Evolutionary conservation across 495 filamentous ascomycete genomes (phyloP).

Genomic region (Hypoxylon rickii): DNA sequence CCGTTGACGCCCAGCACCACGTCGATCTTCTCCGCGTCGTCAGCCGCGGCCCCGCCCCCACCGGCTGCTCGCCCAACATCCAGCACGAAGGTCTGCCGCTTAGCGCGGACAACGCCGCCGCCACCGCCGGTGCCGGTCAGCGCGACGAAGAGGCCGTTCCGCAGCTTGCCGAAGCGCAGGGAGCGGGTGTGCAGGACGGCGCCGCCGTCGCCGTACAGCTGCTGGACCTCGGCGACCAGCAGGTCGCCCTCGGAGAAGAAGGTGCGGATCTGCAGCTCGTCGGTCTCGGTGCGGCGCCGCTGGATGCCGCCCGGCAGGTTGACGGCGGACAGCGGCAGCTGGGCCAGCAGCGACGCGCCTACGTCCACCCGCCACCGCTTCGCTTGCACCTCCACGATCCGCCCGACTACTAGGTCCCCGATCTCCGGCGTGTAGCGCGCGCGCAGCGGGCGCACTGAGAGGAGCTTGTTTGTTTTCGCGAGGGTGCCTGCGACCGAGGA

Average conservation of each 20-base stretch:
- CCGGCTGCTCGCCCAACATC: conserved; percentile 53
- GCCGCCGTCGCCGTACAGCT: conserved; percentile 75
- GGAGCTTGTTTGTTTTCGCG: conserved; percentile 91
- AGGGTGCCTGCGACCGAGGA: conserved; percentile 87
- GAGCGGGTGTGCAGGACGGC: conserved; percentile 87
- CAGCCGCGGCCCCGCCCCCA: conserved; percentile 61
- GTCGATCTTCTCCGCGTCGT: conserved; percentile 76
- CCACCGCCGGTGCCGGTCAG: conserved; percentile 81
- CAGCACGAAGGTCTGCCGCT: conserved; percentile 86
- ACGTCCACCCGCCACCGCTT: conserved; percentile 95
- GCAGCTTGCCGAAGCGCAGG: conserved; percentile 90
- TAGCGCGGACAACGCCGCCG: conserved; percentile 76
- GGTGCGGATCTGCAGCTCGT: conserved; percentile 91
- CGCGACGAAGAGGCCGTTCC: conserved; percentile 86
- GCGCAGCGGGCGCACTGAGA: conserved; percentile 84
- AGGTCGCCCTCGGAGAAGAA: conserved; percentile 93
- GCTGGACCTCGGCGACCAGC: conserved; percentile 89
- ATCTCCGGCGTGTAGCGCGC: conserved; percentile 96
- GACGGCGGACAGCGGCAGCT: conserved; percentile 83
- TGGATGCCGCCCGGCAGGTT: conserved; percentile 94
- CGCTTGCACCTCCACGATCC: conserved; percentile 88
- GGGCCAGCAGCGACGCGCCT: conserved; percentile 77
- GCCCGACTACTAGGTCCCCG: conserved; percentile 90
- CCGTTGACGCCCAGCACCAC: conserved; percentile 93
- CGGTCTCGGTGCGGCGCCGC: conserved; percentile 85